A percentile compares a stretch with the other conserved stretches of the same genome.
Evolutionary conservation across 2,329 filamentous ascomycete genomes (phyloP).

Genomic region (Colletotrichum eremochloae): DNA sequence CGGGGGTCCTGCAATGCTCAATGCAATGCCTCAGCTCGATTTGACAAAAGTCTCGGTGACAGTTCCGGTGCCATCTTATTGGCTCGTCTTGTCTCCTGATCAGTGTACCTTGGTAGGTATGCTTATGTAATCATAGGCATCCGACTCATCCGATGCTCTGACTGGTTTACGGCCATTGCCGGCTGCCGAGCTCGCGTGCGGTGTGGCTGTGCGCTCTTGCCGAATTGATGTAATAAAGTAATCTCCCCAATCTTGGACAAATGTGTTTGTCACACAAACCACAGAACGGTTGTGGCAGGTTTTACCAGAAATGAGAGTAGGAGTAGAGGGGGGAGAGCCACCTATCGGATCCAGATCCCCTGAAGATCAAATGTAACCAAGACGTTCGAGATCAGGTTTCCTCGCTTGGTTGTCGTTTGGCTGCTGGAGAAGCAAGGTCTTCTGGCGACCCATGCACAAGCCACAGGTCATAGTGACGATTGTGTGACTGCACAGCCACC

Average conservation of each 20-base stretch:
- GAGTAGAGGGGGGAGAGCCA: no score
- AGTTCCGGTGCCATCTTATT: not conserved
- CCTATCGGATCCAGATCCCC: constrained; percentile 4
- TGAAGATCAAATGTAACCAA: not conserved
- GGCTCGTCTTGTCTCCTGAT: not conserved
- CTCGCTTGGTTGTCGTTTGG: not conserved
- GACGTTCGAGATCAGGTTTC: not conserved
- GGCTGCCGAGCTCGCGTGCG: not conserved
- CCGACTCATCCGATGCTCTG: not conserved
- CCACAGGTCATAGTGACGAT: constrained; percentile 9
- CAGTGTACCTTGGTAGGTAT: no score
- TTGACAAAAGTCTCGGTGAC: not conserved
- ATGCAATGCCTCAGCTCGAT: no score
- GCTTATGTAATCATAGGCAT: not conserved
- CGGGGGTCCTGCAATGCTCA: not conserved
- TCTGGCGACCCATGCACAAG: not conserved
- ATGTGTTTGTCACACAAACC: not conserved
- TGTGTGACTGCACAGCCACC: not conserved
- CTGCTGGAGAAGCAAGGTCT: not conserved
- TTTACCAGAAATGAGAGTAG: not conserved
- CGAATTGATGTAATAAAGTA: not conserved
- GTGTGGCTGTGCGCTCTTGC: not conserved
- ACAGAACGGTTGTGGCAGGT: not conserved
- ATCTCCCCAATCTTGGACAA: not conserved
- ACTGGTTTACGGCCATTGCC: no score